These are phyloP conservation scores for Suillus paluster DNA, from an alignment of 768 basidiomycete genomes.

Conservation along the genomic window DNA sequence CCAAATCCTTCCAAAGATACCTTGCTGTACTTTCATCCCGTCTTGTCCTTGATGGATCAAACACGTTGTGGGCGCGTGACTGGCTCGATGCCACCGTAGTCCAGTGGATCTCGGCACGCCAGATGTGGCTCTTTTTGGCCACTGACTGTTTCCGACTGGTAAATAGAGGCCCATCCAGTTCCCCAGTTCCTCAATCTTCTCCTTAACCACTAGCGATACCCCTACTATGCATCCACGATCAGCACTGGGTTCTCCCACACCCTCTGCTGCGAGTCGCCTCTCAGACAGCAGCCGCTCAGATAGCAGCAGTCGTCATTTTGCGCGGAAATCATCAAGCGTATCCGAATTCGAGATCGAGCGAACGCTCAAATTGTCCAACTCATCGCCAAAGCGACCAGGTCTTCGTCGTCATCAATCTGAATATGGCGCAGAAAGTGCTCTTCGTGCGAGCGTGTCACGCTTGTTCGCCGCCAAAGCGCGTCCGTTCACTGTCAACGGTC, in stretches of 20 bases:
- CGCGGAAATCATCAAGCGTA: constrained; percentile 46
- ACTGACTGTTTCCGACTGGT: constrained; percentile 31
- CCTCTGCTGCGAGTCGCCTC: constrained; percentile 41
- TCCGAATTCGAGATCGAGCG: constrained; percentile 74
- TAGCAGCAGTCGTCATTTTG: constrained; percentile 33
- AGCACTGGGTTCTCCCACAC: constrained; percentile 36
- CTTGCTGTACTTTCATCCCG: constrained; percentile 18
- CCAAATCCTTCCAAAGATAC: constrained; percentile 34
- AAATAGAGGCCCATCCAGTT: constrained; percentile 29
- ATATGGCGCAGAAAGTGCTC: constrained; percentile 56
- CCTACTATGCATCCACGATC: constrained; percentile 33
- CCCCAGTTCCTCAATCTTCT: constrained; percentile 17
- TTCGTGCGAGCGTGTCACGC: constrained; percentile 56
- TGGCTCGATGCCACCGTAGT: constrained; percentile 35
- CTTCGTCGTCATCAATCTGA: constrained; percentile 42
- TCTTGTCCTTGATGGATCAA: constrained; percentile 15
- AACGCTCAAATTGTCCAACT: constrained; percentile 39
- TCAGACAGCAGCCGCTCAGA: constrained; percentile 44
- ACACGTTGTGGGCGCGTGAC: constrained; percentile 39
- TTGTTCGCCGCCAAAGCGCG: constrained; percentile 62
- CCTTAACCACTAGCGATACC: constrained; percentile 8
- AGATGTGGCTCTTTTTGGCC: constrained; percentile 38
- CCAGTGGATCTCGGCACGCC: constrained; percentile 31
- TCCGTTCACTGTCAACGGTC: constrained; percentile 68
- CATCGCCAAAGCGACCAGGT: constrained; percentile 35